Evolutionary conservation across 2,329 filamentous ascomycete species (phyloP), one percentile per base, ranked within the genome.

Genomic region (Emergomyces pasteurianus): DNA sequence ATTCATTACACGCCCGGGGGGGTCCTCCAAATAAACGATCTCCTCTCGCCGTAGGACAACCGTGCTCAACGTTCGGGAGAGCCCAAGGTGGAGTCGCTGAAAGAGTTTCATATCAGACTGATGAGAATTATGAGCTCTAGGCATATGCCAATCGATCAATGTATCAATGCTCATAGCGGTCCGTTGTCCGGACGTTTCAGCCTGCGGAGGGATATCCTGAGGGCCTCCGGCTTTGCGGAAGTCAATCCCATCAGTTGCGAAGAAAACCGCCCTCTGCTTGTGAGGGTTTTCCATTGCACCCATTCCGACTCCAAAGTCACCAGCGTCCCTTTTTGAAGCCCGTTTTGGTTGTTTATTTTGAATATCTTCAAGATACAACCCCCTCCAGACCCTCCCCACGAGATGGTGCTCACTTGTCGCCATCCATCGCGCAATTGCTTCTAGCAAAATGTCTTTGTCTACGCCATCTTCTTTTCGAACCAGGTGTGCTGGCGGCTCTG

Each of bases 81-180:
- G 65, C 4, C 74, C 78, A 28, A 80, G 63, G 9, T 71, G 67
- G 9, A 78, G 67, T 28, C 78, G 71, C 43, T 75, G 73, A 60
- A 79, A 80, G 3, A 79, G 64, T 60, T 80, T 80, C 59, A 74
- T 73, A 58, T 77, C 74, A 6, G 67, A 71, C 55, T 78, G 75
- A 1, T 66, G 49, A 4, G 59, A 56, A 63, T 80, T 79, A 2
- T 66, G 58, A 1, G 66, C 59, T 1, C 65, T 57, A 1, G 72
- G 71, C 63, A 79, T 75, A 60, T 79, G 77, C 78, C 78, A 80
- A 31, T 79, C 67, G 3, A 78, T 61, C n/a, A 80, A 63, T 0
- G 72, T 67, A 10, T 72, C 67, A 1, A 78, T 58, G 1, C 61
- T 70, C 70, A 78, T 77, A 7, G 65, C 65, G 0, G 74, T 73